Conservation (phyloP, 139 green algal genomes). For the Zygnema circumcarinatum region DNA sequence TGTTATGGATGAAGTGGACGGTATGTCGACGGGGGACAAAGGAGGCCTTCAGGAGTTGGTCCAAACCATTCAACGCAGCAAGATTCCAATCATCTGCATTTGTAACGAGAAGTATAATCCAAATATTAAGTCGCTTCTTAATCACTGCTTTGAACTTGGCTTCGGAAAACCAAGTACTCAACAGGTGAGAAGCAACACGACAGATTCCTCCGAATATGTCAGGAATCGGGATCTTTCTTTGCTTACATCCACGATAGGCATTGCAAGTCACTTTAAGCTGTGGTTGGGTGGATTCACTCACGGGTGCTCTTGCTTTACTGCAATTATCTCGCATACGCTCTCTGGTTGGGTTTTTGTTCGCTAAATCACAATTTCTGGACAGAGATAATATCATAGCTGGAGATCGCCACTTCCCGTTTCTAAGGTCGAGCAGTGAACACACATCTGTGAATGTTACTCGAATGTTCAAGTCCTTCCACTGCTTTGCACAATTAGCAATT, state of each 20-base stretch:
- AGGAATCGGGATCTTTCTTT: not conserved
- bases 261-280: not conserved
- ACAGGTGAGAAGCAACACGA: conserved; percentile 67
- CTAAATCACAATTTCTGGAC: too few relatives aligned
- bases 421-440: too few relatives aligned
- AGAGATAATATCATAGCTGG: too few relatives aligned
- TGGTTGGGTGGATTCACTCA: not conserved
- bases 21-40: conserved; percentile 88
- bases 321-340: too few relatives aligned
- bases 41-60: conserved; percentile 93
- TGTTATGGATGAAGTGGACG: conserved; percentile 99
- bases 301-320: too few relatives aligned
- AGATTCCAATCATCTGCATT: conserved; percentile 96
- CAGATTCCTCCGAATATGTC: not conserved
- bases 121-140: conserved; percentile 87
- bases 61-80: conserved; percentile 78
- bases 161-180: conserved; percentile 76
- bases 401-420: too few relatives aligned
- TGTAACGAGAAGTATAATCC: conserved; percentile 97
- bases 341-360: too few relatives aligned
- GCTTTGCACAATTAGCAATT: too few relatives aligned
- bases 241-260: not conserved
- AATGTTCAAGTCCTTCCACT: too few relatives aligned
- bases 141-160: conserved; percentile 85
- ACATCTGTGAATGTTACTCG: too few relatives aligned